Conservation (phyloP, 306 rosid species). For the Spatholobus suberectus region DNA sequence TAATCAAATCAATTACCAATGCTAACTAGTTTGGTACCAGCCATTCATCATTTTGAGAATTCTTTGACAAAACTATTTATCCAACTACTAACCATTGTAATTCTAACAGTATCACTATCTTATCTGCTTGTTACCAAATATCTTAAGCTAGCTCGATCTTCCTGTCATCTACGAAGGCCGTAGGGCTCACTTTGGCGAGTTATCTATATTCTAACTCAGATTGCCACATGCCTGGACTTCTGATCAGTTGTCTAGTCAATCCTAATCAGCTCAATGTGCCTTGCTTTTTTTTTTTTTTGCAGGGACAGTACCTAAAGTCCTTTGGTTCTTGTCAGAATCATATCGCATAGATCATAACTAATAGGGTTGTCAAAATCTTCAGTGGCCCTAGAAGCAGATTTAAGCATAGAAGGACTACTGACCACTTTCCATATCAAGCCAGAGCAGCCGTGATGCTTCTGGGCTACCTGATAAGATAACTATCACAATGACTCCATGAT, state of each 20-base stretch:
- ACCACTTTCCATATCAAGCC: slow-evolving; percentile 44
- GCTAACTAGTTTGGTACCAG: neutral
- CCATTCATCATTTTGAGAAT: neutral
- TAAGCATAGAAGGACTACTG: slow-evolving; percentile 31
- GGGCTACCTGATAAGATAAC: slow-evolving; percentile 38
- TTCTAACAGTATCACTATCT: slow-evolving; percentile 27
- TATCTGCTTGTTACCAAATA: slow-evolving; percentile 10
- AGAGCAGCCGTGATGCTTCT: slow-evolving; percentile 40
- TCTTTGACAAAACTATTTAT: neutral
- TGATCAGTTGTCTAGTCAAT: slow-evolving; percentile 39
- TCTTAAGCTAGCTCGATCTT: slow-evolving; percentile 14
- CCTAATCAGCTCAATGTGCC: slow-evolving; percentile 36
- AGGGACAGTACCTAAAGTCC: slow-evolving; percentile 36
- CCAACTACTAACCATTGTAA: neutral
- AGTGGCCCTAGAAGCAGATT: slow-evolving; percentile 46
- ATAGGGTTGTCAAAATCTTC: slow-evolving; percentile 37
- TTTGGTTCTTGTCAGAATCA: slow-evolving; percentile 38
- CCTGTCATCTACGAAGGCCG: slow-evolving; percentile 28
- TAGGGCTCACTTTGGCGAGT: slow-evolving; percentile 3
- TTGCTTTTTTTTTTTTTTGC: slow-evolving; percentile 24
- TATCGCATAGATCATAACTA: slow-evolving; percentile 27
- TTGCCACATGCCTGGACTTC: slow-evolving; percentile 29
- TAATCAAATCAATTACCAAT: slow-evolving; percentile 19
- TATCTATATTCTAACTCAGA: slow-evolving; percentile 35
- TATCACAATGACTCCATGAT: slow-evolving; percentile 33